These are phyloP conservation scores for Boechera stricta DNA, from an alignment of 345 rosid species.

Conservation along the genomic window DNA sequence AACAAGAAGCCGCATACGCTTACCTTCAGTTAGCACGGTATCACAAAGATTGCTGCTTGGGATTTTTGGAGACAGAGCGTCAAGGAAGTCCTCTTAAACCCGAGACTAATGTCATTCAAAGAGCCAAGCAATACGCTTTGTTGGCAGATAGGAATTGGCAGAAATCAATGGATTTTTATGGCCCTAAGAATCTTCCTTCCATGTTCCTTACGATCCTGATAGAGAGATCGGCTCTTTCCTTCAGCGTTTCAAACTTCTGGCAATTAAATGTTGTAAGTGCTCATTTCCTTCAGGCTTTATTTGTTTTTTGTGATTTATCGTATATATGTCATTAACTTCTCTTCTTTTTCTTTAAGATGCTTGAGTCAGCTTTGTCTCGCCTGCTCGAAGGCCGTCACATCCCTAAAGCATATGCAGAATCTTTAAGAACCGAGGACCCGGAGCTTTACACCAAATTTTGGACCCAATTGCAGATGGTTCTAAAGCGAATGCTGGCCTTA, in stretches of 20 bases:
- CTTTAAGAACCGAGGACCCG: conserved; percentile 50
- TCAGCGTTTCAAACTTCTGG: conserved; percentile 58
- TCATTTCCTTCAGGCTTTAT: neutral
- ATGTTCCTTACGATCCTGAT: conserved; percentile 77
- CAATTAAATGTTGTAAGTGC: conserved; percentile 64
- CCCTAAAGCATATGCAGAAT: conserved; percentile 44
- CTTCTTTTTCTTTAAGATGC: conserved; percentile 56
- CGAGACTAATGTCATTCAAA: conserved; percentile 55
- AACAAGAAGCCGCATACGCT: conserved; percentile 89
- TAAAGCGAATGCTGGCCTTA: conserved; percentile 67
- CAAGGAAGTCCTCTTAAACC: conserved; percentile 53
- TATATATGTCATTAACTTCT: neutral
- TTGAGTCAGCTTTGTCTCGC: conserved; percentile 71
- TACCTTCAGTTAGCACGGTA: conserved; percentile 86
- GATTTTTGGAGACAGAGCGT: conserved; percentile 58
- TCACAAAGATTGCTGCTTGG: conserved; percentile 78
- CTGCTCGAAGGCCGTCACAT: conserved; percentile 71
- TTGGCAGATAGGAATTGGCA: conserved; percentile 92
- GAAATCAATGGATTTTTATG: conserved; percentile 76
- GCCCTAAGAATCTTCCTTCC: conserved; percentile 68
- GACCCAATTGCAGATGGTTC: conserved; percentile 71
- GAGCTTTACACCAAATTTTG: conserved; percentile 65
- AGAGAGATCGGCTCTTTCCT: conserved; percentile 74
- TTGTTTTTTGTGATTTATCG: neutral
- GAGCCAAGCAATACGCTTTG: conserved; percentile 83